phyloP scores from a whole-genome alignment of 306 rosid species.

The Biancaea sappan region DNA sequence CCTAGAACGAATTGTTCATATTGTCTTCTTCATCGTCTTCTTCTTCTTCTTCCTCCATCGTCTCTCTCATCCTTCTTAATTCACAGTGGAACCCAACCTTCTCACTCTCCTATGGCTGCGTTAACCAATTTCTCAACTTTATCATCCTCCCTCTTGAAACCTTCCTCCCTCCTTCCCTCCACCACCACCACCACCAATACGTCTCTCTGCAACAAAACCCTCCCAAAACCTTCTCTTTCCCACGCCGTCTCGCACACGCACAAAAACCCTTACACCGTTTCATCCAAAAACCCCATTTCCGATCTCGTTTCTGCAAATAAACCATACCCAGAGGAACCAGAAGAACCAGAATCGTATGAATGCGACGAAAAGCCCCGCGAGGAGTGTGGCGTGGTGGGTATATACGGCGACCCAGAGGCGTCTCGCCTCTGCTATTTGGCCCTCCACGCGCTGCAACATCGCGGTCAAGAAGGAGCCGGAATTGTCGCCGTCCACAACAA shows the following conservation, averaged over 20 bases:
- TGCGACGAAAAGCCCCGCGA: conserved; percentile 72
- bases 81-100: background rate
- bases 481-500: conserved; percentile 65
- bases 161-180: conserved; percentile 26
- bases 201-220: conserved; percentile 36
- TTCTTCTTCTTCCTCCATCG: background rate
- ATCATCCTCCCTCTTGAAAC: conserved; percentile 43
- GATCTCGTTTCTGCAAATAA: conserved; percentile 22
- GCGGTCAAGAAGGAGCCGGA: conserved; percentile 95
- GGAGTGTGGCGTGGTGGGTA: conserved; percentile 92
- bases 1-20: conserved; percentile 21
- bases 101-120: conserved; percentile 39
- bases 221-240: conserved; percentile 31
- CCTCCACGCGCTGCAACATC: conserved; percentile 94
- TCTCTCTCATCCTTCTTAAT: background rate
- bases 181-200: conserved; percentile 15
- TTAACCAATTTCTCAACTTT: conserved; percentile 38
- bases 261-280: conserved; percentile 14
- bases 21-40: conserved; percentile 1
- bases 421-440: conserved; percentile 74
- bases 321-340: background rate
- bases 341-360: background rate
- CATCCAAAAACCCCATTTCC: conserved; percentile 45
- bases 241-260: conserved; percentile 13
- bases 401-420: conserved; percentile 83